Base-by-base conservation (phyloP, 352 stramenopile genomes). In the Phytophthora crassamura region DNA sequence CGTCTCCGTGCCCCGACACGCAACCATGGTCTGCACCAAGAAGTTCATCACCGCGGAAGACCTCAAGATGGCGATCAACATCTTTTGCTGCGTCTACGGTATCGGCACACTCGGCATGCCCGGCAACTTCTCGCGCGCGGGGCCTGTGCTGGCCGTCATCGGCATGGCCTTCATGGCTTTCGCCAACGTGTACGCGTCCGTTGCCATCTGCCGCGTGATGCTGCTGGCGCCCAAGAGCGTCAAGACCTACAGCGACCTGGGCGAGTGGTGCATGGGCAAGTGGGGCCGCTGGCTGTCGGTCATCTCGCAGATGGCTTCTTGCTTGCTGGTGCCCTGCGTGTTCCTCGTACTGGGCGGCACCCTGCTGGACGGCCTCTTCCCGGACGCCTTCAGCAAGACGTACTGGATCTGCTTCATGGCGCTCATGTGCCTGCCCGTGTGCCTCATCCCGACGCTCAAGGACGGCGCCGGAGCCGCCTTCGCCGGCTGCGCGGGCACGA, bases 331-430 rank as follows among this genome's bases (percentile, higher is more conserved):
- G 74, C 60, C 62, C 10, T 69, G 61, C 45, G 61, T 64, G 18
- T 59, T 69, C 53, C 61, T 69, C 45, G 61, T 69, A 53, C 33
- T 69, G 52, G 61, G 61, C 32, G 61, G 61, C 28, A 64, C 53
- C 0, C 32, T 69, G 53, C 53, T 69, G 16, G 52, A 69, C 43
- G 52, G 60, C 22, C 60, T 69, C 34, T 63, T 69, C 52, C 52
- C 51, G 32, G 57, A 64, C 43, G 60, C 64, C 48, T 75, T 73
- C 55, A 63, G 46, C 33, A 28, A 42, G 30, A 55, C 52, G 12
- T 69, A 68, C 40, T 80, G 72, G 72, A 78, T 80, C 60, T 72
- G 75, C 45, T 61, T 79, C 51, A 80, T 80, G 72, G 59, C 59
- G 33, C 46, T 75, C 54, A 67, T 67, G 64, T 62, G 70, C 14